These are phyloP conservation scores for Mrakia blollopis DNA, from an alignment of 768 basidiomycete species.

Conservation along the genomic window DNA sequence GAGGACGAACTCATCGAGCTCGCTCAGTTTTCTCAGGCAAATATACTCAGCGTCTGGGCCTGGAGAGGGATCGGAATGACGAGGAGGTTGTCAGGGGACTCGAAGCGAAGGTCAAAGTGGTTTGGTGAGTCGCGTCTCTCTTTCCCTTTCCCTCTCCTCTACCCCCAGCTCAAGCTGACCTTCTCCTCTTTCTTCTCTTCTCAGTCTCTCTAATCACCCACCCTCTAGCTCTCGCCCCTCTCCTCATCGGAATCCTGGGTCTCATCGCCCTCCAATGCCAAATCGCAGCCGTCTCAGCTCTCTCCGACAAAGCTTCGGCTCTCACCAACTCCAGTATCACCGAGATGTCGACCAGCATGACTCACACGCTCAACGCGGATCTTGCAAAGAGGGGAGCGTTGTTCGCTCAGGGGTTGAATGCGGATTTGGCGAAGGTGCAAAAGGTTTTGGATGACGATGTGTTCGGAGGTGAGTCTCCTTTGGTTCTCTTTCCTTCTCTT, in stretches of 20 bases:
- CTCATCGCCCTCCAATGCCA: slow-evolving; percentile 82
- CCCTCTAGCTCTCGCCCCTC: slow-evolving; percentile 79
- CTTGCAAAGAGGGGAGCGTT: slow-evolving; percentile 73
- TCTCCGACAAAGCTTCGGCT: slow-evolving; percentile 63
- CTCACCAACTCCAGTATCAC: slow-evolving; percentile 58
- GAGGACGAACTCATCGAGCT: slow-evolving; percentile 26
- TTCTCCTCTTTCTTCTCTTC: background rate
- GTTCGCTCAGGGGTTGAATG: slow-evolving; percentile 75
- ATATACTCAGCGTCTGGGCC: slow-evolving; percentile 10
- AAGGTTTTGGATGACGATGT: slow-evolving; percentile 73
- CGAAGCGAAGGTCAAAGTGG: slow-evolving; percentile 52
- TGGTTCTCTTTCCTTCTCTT: no score
- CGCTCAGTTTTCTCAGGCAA: slow-evolving; percentile 19
- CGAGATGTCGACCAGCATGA: slow-evolving; percentile 67
- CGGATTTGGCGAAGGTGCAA: slow-evolving; percentile 64
- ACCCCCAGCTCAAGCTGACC: background rate
- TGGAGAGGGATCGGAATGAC: slow-evolving; percentile 30
- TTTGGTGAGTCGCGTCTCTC: slow-evolving; percentile 50
- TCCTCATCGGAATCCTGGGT: slow-evolving; percentile 89
- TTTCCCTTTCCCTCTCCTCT: background rate
- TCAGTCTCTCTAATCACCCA: slow-evolving; percentile 78
- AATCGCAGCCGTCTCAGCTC: slow-evolving; percentile 67
- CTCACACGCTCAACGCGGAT: slow-evolving; percentile 68
- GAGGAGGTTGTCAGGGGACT: slow-evolving; percentile 36
- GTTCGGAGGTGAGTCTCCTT: slow-evolving; percentile 54